These are phyloP conservation scores for Isatis tinctoria DNA, from an alignment of 345 rosid species.

Conservation along the genomic window DNA sequence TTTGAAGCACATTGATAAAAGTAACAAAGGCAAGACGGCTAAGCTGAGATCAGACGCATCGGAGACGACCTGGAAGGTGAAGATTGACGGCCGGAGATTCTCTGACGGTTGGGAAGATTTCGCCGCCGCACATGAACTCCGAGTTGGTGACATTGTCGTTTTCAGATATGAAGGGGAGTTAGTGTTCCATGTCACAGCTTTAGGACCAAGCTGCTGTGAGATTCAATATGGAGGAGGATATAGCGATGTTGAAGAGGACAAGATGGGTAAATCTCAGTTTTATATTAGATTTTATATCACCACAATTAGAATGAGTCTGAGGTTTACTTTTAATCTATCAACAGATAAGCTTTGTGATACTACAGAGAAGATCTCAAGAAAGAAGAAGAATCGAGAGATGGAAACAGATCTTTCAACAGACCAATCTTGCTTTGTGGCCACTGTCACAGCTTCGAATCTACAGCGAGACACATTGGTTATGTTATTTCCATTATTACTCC, in stretches of 20 bases:
- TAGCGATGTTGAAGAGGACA: background rate
- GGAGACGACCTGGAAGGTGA: slow-evolving; percentile 1
- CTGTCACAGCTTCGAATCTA: slow-evolving; percentile 10
- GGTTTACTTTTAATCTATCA: background rate
- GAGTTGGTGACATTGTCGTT: slow-evolving; percentile 22
- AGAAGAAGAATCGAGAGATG: background rate
- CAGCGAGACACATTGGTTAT: slow-evolving; percentile 3
- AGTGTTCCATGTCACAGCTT: slow-evolving; percentile 14
- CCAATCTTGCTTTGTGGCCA: background rate
- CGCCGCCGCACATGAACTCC: slow-evolving; percentile 1
- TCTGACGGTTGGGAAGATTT: slow-evolving; percentile 19
- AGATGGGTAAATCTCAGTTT: background rate
- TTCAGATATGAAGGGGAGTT: slow-evolving; percentile 21
- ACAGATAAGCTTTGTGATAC: background rate
- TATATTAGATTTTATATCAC: background rate
- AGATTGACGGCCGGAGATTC: slow-evolving; percentile 7
- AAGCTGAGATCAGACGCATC: slow-evolving; percentile 25
- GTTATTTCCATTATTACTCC: slow-evolving; percentile 1
- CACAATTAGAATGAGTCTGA: background rate
- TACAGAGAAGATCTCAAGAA: background rate
- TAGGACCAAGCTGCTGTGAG: slow-evolving; percentile 26
- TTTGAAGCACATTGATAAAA: background rate
- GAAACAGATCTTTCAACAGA: background rate
- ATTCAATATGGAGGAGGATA: slow-evolving; percentile 8
- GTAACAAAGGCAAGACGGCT: background rate